These are phyloP conservation scores for Echium plantagineum DNA, from an alignment of 257 asterid genomes.

Conservation along the genomic window DNA sequence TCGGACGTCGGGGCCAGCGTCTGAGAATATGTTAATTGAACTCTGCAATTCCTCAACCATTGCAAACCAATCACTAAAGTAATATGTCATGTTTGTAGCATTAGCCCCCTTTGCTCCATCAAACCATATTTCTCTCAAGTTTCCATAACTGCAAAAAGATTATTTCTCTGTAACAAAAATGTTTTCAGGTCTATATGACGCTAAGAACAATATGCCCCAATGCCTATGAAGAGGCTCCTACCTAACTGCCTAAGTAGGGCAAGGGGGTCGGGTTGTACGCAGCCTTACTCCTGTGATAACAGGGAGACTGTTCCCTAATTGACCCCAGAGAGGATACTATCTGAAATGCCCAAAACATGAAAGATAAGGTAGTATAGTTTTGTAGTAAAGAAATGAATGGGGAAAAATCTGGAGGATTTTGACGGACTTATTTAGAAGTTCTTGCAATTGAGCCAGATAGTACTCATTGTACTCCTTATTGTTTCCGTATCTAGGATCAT, in stretches of 20 bases:
- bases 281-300: too few relatives aligned
- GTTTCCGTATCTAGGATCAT: slow-evolving; percentile 64
- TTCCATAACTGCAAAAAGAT: slow-evolving; percentile 45
- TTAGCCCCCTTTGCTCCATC: slow-evolving; percentile 91
- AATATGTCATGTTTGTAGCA: slow-evolving; percentile 75
- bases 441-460: slow-evolving; percentile 89
- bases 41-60: slow-evolving; percentile 83
- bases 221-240: too few relatives aligned
- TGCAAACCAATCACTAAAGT: slow-evolving; percentile 74
- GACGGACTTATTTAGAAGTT: slow-evolving; percentile 53
- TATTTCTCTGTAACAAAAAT: background rate
- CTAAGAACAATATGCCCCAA: too few relatives aligned
- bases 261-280: too few relatives aligned
- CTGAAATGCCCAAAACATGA: too few relatives aligned
- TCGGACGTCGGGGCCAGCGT: slow-evolving; percentile 82
- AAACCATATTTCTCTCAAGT: slow-evolving; percentile 78
- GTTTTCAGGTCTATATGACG: too few relatives aligned
- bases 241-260: too few relatives aligned
- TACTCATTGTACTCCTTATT: slow-evolving; percentile 58
- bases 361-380: background rate
- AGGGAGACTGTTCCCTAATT: too few relatives aligned
- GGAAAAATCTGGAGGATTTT: background rate
- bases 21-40: slow-evolving; percentile 79
- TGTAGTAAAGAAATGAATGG: background rate
- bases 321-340: background rate